phyloP scores from a whole-genome alignment of 148 eudicot species.

The Rhododendron ovatum region DNA sequence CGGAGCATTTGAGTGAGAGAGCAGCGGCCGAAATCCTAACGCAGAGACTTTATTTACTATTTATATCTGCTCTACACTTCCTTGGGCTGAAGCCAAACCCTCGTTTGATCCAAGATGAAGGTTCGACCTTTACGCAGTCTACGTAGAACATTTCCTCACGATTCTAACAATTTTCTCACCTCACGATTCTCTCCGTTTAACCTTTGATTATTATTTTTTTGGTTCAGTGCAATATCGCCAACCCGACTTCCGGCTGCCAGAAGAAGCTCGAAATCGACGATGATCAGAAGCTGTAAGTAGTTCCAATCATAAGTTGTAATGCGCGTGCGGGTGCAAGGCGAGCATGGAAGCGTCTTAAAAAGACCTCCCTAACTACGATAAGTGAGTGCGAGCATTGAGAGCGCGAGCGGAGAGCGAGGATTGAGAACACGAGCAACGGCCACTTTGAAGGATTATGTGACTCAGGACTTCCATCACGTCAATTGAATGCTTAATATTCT shows the following conservation, averaged over 20 bases:
- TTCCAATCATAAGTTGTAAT: not conserved
- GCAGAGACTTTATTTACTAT: not conserved
- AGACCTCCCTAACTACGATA: no score
- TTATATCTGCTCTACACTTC: not conserved
- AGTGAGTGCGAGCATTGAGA: no score
- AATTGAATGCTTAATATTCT: not conserved
- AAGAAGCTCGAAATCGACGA: conserved; percentile 7
- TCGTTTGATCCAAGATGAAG: not conserved
- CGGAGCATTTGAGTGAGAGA: not conserved
- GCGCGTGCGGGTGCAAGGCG: no score
- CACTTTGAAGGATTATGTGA: no score
- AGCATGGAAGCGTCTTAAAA: no score
- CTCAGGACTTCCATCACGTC: no score
- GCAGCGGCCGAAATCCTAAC: not conserved
- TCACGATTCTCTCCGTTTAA: no score
- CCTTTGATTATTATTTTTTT: not conserved
- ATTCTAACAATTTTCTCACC: not conserved
- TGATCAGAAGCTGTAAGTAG: conserved; percentile 8
- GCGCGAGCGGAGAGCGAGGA: no score
- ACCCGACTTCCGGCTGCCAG: conserved; percentile 12
- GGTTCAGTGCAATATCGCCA: conserved; percentile 2
- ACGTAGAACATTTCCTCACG: not conserved
- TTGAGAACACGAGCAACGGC: no score
- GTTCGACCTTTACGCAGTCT: not conserved
- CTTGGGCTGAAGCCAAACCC: not conserved